phyloP scores from a whole-genome alignment of 257 asterid genomes.

The Nemophila menziesii region DNA sequence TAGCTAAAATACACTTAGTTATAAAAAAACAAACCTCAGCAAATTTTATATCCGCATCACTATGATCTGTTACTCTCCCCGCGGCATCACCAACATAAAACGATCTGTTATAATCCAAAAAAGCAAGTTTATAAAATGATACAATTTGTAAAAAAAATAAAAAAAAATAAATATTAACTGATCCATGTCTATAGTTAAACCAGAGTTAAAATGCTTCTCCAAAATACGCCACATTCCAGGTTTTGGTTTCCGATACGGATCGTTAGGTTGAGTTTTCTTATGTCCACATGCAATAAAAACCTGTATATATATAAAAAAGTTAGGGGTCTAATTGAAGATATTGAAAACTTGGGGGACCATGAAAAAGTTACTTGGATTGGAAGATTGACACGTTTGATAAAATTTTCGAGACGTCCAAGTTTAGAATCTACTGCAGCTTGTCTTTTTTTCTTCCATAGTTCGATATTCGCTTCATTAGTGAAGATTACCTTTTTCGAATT shows the following conservation, averaged over 20 bases:
- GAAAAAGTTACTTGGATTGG: slow-evolving; percentile 74
- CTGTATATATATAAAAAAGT: slow-evolving; percentile 27
- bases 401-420: slow-evolving; percentile 76
- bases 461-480: slow-evolving; percentile 88
- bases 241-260: slow-evolving; percentile 79
- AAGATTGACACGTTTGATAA: slow-evolving; percentile 64
- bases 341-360: neutral
- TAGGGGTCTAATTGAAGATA: neutral
- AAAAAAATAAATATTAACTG: slow-evolving; percentile 24
- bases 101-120: slow-evolving; percentile 43
- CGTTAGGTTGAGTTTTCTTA: slow-evolving; percentile 40
- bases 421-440: slow-evolving; percentile 92
- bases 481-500: slow-evolving; percentile 54
- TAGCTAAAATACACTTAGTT: neutral
- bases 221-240: slow-evolving; percentile 92
- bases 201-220: slow-evolving; percentile 87
- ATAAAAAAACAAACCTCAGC: slow-evolving; percentile 45
- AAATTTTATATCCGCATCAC: slow-evolving; percentile 83
- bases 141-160: neutral
- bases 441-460: slow-evolving; percentile 94
- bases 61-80: slow-evolving; percentile 76
- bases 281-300: slow-evolving; percentile 91
- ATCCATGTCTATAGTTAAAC: slow-evolving; percentile 62
- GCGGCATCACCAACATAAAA: slow-evolving; percentile 99
- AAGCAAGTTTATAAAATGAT: neutral